Base-by-base conservation (phyloP, 345 rosid genomes). In the Toxicodendron radicans region DNA sequence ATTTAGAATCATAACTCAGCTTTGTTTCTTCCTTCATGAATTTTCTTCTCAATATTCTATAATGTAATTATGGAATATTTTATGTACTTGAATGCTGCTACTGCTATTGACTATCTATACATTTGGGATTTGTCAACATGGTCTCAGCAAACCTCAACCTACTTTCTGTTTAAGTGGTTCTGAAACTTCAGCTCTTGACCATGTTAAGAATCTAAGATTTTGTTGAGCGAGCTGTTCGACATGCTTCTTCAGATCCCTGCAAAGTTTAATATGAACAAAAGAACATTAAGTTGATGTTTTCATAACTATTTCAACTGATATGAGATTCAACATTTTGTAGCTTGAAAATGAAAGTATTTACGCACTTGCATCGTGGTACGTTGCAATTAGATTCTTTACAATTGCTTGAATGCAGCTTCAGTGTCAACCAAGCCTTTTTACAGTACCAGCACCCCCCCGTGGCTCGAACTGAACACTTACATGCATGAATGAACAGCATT, bases 361-460 rank as follows among this genome's bases (percentile, higher is more conserved):
- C 45, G 17, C 63, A 89, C 93, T 80, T 74, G 88, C 93, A 89
- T 41, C 79, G 79, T 0, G 85, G 87, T 51, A 86, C 41, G 18
- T 17, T 0, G 74, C 93, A 85, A 43, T 49, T 65, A 3, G 69
- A 35, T 64, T 84, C 78, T 35, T 61, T 65, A 62, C 93, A 89
- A 45, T 27, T 72, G 32, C 57, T 23, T 0, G 86, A 66, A 68
- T 89, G 89, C 57, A 83, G 16, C 56, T 0, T 66, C 69, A 85
- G 11, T 6, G 68, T 16, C 63, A n/a, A 43, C 83, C 79, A 79
- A 20, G 71, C 58, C 73, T 66, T 83, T 43, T 1, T 16, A 54
- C 91, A 87, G 53, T 16, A 12, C 0, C 2, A 1, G 74, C 93
- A 82, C 38, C 78, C 80, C 43, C 83, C 80, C 1, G 13, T 10